phyloP scores from a whole-genome alignment of 495 filamentous ascomycete genomes.

The Trichoderma virens region DNA sequence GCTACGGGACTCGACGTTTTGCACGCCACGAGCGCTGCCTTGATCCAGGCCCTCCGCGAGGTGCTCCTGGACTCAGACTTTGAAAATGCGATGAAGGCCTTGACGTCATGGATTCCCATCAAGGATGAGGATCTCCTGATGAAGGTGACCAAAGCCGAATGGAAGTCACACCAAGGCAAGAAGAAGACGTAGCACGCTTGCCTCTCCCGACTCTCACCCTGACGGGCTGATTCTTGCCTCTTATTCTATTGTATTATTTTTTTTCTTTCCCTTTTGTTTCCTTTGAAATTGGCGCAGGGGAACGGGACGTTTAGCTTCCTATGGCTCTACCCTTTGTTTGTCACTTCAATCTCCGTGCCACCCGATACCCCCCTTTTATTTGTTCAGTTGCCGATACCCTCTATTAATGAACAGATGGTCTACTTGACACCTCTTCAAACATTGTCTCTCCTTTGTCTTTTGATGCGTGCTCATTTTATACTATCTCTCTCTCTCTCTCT shows the following conservation, averaged over 20 bases:
- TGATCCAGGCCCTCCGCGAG: slow-evolving; percentile 87
- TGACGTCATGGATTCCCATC: slow-evolving; percentile 93
- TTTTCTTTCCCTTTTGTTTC: background rate
- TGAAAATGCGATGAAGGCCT: slow-evolving; percentile 94
- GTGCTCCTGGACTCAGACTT: slow-evolving; percentile 92
- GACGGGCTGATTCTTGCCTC: background rate
- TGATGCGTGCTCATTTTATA: background rate
- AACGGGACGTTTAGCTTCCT: background rate
- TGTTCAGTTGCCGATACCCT: slow-evolving; percentile 1
- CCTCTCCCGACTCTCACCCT: background rate
- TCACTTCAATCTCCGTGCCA: background rate
- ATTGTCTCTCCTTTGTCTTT: background rate
- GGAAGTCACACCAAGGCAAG: slow-evolving; percentile 56
- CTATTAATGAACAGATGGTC: background rate
- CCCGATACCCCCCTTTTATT: background rate
- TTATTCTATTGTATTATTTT: background rate
- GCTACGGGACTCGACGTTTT: slow-evolving; percentile 69
- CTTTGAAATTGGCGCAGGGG: background rate
- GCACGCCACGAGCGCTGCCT: slow-evolving; percentile 81
- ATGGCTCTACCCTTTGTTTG: background rate
- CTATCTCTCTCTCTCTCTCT: background rate
- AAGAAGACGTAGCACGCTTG: slow-evolving; percentile 22
- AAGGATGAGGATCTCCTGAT: slow-evolving; percentile 92
- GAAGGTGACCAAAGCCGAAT: slow-evolving; percentile 88
- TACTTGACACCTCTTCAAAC: background rate